These are phyloP conservation scores for Stygiomarasmius scandens DNA, from an alignment of 1,284 basidiomycete genomes.

Conservation along the genomic window DNA sequence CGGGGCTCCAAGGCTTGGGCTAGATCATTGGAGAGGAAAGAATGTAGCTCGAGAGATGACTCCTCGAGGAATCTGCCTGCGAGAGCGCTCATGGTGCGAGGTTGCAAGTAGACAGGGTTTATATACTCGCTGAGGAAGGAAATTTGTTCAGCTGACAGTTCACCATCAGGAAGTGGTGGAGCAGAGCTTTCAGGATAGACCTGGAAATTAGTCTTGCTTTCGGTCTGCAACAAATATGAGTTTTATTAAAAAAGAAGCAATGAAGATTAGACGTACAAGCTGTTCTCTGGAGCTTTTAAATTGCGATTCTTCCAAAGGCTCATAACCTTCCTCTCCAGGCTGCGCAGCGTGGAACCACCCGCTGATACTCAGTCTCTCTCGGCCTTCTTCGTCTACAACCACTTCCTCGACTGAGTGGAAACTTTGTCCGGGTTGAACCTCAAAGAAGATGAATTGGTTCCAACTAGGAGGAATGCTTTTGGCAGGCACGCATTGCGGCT, in stretches of 20 bases:
- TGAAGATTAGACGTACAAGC: conserved; percentile 54
- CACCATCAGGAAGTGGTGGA: conserved; percentile 50
- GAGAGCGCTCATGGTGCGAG: conserved; percentile 80
- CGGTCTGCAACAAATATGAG: conserved; percentile 42
- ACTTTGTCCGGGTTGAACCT: conserved; percentile 86
- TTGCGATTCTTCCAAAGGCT: conserved; percentile 39
- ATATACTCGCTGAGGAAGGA: conserved; percentile 82
- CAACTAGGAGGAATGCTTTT: conserved; percentile 81
- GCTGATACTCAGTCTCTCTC: conserved; percentile 84
- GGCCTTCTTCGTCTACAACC: conserved; percentile 74
- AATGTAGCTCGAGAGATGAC: conserved; percentile 89
- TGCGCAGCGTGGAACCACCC: conserved; percentile 97
- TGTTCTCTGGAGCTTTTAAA: conserved; percentile 78
- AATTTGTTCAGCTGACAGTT: conserved; percentile 63
- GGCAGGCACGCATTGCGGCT: conserved; percentile 64
- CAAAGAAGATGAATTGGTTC: conserved; percentile 98
- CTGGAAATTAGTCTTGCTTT: conserved; percentile 62
- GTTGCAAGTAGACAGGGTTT: conserved; percentile 89
- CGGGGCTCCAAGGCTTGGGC: conserved; percentile 69
- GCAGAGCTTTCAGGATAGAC: conserved; percentile 48
- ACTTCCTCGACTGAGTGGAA: conserved; percentile 99
- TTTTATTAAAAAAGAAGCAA: not conserved
- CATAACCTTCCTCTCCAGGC: conserved; percentile 88
- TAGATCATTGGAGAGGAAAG: conserved; percentile 76
- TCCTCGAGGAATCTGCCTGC: conserved; percentile 85